These are phyloP conservation scores for Graphilbum sp. DNA, from an alignment of 2,329 filamentous ascomycete species.

Conservation along the genomic window DNA sequence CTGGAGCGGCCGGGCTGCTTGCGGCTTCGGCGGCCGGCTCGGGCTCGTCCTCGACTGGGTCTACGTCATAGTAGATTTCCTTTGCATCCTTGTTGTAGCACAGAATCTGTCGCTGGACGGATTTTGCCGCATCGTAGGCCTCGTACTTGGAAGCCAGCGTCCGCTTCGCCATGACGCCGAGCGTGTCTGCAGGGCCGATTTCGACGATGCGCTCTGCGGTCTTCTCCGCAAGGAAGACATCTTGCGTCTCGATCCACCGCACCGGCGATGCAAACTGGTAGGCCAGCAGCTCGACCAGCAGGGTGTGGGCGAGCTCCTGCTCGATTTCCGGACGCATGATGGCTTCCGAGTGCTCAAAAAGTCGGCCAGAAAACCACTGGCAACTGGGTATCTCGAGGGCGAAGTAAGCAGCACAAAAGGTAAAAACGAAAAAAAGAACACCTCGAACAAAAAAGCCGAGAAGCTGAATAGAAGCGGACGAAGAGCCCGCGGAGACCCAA, in stretches of 20 bases:
- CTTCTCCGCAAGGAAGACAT: constrained; percentile 96
- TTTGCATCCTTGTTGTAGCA: constrained; percentile 99
- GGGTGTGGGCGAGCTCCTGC: constrained; percentile 96
- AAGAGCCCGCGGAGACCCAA: too few species aligned
- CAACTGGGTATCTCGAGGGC: too few species aligned
- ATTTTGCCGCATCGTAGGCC: constrained; percentile 93
- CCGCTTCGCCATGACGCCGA: constrained; percentile 93
- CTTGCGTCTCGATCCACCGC: constrained; percentile 99
- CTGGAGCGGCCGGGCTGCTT: constrained; percentile 32
- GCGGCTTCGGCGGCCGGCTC: constrained; percentile 27
- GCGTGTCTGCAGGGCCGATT: constrained; percentile 88
- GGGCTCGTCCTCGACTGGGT: constrained; percentile 82
- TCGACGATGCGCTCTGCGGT: constrained; percentile 94
- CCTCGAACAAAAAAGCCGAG: too few species aligned
- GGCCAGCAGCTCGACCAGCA: constrained; percentile 95
- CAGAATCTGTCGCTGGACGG: constrained; percentile 89
- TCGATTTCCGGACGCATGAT: constrained; percentile 96
- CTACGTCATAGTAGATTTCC: constrained; percentile 98
- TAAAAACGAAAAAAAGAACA: too few species aligned
- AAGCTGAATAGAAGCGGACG: too few species aligned
- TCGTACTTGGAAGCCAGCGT: constrained; percentile 96
- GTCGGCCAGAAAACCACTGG: too few species aligned
- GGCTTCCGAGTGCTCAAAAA: constrained; percentile 2
- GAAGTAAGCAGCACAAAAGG: too few species aligned
- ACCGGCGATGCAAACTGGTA: constrained; percentile 98